These are phyloP conservation scores for Madurella mycetomatis DNA, from an alignment of 2,329 filamentous ascomycete species.

Conservation along the genomic window DNA sequence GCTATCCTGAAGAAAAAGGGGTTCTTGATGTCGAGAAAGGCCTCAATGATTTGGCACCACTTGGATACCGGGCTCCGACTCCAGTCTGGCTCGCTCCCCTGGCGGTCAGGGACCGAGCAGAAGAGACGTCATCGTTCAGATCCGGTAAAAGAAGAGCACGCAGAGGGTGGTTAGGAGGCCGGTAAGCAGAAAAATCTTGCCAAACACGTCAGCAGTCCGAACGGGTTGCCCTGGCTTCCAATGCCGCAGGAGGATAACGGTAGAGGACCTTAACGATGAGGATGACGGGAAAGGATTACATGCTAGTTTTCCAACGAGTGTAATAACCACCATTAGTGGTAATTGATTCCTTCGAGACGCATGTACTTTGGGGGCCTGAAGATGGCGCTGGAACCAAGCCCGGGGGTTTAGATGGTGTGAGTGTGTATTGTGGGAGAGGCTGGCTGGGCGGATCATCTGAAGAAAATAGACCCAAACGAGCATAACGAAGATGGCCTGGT, in stretches of 20 bases:
- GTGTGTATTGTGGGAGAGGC: neutral
- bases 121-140: slow-evolving; percentile 55
- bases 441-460: slow-evolving; percentile 29
- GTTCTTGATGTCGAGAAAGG: slow-evolving; percentile 45
- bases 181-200: slow-evolving; percentile 55
- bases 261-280: slow-evolving; percentile 56
- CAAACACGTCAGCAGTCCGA: slow-evolving; percentile 51
- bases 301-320: slow-evolving; percentile 55
- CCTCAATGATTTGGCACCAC: slow-evolving; percentile 57
- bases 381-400: slow-evolving; percentile 55
- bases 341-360: slow-evolving; percentile 51
- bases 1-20: slow-evolving; percentile 59
- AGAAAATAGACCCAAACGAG: slow-evolving; percentile 57
- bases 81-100: slow-evolving; percentile 72
- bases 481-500: slow-evolving; percentile 52
- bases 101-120: slow-evolving; percentile 55
- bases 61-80: slow-evolving; percentile 68
- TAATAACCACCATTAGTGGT: slow-evolving; percentile 53
- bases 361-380: slow-evolving; percentile 51
- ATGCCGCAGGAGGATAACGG: slow-evolving; percentile 48
- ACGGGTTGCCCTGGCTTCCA: slow-evolving; percentile 54
- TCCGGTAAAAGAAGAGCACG: slow-evolving; percentile 55
- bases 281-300: slow-evolving; percentile 57
- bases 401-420: slow-evolving; percentile 39
- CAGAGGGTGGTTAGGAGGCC: slow-evolving; percentile 57